Base-by-base conservation (phyloP, 768 basidiomycete species). In the Termitomyces bulborhizus region DNA sequence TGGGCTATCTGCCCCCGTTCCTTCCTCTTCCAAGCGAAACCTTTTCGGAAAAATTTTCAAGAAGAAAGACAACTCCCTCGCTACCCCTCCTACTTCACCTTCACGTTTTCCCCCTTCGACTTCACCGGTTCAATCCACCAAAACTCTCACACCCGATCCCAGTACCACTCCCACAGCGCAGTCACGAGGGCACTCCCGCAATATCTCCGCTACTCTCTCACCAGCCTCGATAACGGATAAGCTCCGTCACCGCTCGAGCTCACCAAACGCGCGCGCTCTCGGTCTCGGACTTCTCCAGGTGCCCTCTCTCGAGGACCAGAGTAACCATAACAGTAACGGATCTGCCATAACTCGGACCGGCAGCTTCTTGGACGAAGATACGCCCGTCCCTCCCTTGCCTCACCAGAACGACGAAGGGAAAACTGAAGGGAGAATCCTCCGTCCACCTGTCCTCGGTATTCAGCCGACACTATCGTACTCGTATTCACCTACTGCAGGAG, bases 11-110 rank as follows among this genome's bases (percentile, higher is more conserved):
- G 18, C 40, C 44, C 18, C 57, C 29, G 29, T 46, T 18, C 40
- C 59, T 6, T 39, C 37, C 34, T 51, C 62, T 4, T 53, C 65
- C 55, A 80, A 84, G 56, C 71, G 81, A 21, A 85, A 81, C 58
- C 79, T 92, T 18, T 87, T 91, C 59, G 78, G 84, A 27, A 86
- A 80, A 64, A 70, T 91, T 34, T 92, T 92, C 74, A 86, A 80
- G 65, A 81, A 77, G n/a, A 57, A 64, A 42, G 61, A 66, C 44
- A 55, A 12, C 15, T 26, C 50, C 11, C 6, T 49, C 37, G 41
- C 31, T 5, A 40, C 53, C n/a, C 61, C 69, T 43, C 63, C 69
- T n/a, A 43, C 65, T 8, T 55, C 71, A 56, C 63, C 71, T 63
- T 53, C 69, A 59, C 55, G 68, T 60, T 60, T 53, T 62, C 49